Percentiles rank a stretch among this genome's conserved stretches.
phyloP scores from a whole-genome alignment of 2,329 filamentous ascomycete species.

The Colletotrichum lini region DNA sequence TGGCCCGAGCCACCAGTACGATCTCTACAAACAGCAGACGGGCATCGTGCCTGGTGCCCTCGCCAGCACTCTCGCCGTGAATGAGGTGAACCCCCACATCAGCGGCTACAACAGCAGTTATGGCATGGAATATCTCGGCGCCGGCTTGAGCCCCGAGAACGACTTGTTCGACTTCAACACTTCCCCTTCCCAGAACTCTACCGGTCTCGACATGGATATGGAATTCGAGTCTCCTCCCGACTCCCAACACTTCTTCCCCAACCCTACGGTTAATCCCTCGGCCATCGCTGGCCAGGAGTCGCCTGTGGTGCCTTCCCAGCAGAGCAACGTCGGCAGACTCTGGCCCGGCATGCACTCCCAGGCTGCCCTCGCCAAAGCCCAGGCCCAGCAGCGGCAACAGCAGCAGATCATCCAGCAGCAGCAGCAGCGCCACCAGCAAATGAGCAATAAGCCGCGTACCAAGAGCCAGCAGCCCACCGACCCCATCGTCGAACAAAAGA shows the following conservation, averaged over 20 bases:
- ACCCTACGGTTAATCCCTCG: constrained; percentile 77
- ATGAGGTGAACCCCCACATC: constrained; percentile 70
- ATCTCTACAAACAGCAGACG: constrained; percentile 95
- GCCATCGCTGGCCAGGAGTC: constrained; percentile 75
- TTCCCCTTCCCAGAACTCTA: constrained; percentile 74
- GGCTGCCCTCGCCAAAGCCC: constrained; percentile 83
- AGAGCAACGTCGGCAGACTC: constrained; percentile 77
- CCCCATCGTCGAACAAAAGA: constrained; percentile 89
- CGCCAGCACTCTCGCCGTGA: constrained; percentile 84
- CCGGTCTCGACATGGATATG: constrained; percentile 77
- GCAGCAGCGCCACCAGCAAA: constrained; percentile 62
- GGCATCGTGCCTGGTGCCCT: constrained; percentile 89
- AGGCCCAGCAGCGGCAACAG: constrained; percentile 76
- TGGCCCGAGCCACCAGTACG: constrained; percentile 94
- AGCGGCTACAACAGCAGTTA: constrained; percentile 67
- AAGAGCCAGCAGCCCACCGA: constrained; percentile 71
- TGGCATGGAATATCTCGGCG: constrained; percentile 64
- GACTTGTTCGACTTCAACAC: constrained; percentile 82
- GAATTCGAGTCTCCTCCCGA: constrained; percentile 61
- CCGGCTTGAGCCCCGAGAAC: constrained; percentile 72
- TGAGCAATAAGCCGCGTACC: constrained; percentile 60
- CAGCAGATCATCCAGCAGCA: constrained; percentile 64
- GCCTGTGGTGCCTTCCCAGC: constrained; percentile 61
- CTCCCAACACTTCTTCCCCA: constrained; percentile 76
- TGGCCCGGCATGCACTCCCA: constrained; percentile 97